Base-by-base conservation (phyloP, 2,329 filamentous ascomycete genomes). In the Pseudocercospora musae region DNA sequence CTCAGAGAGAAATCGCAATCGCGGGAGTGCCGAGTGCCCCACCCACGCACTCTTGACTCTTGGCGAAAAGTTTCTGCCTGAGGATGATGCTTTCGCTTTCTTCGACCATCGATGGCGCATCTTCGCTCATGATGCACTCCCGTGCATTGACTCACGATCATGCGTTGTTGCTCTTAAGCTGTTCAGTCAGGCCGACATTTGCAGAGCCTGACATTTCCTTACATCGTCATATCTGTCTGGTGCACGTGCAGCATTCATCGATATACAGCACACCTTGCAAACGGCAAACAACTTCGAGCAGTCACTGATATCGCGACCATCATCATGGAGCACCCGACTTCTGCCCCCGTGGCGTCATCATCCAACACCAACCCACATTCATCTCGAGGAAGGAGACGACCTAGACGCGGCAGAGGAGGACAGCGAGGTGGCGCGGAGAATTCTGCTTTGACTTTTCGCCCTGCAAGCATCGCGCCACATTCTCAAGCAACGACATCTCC, bases 401-500 rank as follows among this genome's bases (percentile, higher is more conserved):
- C 68, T 18, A 64, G 71, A 59, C 63, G 73, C 58, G 72, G 71
- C 13, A 63, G 73, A 59, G 71, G 72, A 11, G 61, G 66, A 21
- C 66, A 65, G 9, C 67, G 70, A 21, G 66, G 67, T 18, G 68
- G 69, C n/a, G 52, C n/a, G 4, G 52, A 62, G 48, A 65, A 68
- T 53, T 55, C 67, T 27, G 64, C 71, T 5, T 62, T 75, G n/a
- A 58, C 52, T 5, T 68, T 76, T 52, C 66, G 73, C 50, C 74
- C 74, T 10, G 68, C 74, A 9, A 72, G 73, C 21, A 67, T 76
- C 25, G 70, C 71, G 37, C 73, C 74, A 25, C 60, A 58, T 18
- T 55, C 66, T 57, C 63, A 21, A 63, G 37, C 52, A 44, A 57
- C 59, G 57, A 63, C 31, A 49, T 58, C 33, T 46, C 59, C 55